Conservation (phyloP, 331 rosid genomes). For the Saraca asoca region DNA sequence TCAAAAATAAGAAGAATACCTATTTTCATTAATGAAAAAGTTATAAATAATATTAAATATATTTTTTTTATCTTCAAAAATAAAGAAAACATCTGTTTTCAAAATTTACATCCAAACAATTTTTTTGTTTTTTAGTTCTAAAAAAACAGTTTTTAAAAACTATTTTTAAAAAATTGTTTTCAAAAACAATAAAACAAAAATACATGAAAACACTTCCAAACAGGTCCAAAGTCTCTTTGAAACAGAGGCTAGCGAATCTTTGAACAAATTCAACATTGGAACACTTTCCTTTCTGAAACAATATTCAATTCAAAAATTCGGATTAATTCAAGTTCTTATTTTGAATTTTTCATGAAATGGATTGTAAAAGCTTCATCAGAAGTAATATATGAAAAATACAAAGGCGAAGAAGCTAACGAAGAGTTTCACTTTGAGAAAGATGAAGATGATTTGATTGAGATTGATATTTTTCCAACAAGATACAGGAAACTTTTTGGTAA, state of each 20-base stretch:
- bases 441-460: conserved; percentile 87
- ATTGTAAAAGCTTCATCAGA: conserved; percentile 85
- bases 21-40: too few species aligned
- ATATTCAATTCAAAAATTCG: conserved; percentile 41
- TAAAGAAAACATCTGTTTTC: too few species aligned
- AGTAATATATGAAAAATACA: conserved; percentile 74
- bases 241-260: conserved; percentile 17
- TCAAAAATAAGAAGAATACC: too few species aligned
- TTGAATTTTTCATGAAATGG: too few species aligned
- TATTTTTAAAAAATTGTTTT: too few species aligned
- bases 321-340: conserved; percentile 41
- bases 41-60: too few species aligned
- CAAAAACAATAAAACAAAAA: too few species aligned
- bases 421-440: conserved; percentile 74
- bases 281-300: conserved; percentile 29
- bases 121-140: too few species aligned
- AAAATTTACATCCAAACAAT: too few species aligned
- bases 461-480: conserved; percentile 67
- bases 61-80: too few species aligned
- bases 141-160: too few species aligned
- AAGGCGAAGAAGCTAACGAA: conserved; percentile 60
- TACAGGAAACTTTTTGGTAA: conserved; percentile 41
- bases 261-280: conserved; percentile 38
- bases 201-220: too few species aligned
- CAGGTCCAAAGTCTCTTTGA: conserved; percentile 12